Evolutionary conservation across 306 rosid species (phyloP), one percentile per base, ranked within the genome.

Genomic region (Corylus americana): DNA sequence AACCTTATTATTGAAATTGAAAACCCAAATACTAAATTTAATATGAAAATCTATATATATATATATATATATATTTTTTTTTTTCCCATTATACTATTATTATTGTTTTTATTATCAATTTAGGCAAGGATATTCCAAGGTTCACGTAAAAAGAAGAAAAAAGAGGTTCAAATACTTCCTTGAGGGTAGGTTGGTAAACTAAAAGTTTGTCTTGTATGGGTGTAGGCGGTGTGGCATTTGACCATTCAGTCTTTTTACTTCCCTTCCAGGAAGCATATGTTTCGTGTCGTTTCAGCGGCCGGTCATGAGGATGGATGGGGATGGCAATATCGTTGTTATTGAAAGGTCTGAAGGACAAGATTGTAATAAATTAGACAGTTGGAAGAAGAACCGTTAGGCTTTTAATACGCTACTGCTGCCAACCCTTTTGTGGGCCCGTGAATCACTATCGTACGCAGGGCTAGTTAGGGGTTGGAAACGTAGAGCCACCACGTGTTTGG

Each of bases 161-260:
- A 12, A 59, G 37, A 11, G 12, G 11, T 9, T 25, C 11, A 22
- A 4, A 29, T 1, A 0, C 17, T 59, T 59, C 12, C 25, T 59
- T 25, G 37, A 25, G 4, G 69, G 39, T 35, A 25, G 74, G 78
- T 66, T 4, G 79, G 87, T 76, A 45, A 84, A 76, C 87, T 3
- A 84, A 76, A 77, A 71, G 13, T 2, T 42, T 59, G 17, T 59
- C 14, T 4, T 25, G 16, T 6, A 6, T 42, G 7, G 45, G 45
- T 42, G 45, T 42, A 9, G 45, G 45, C 45, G 8, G 45, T 6
- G 9, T 42, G 45, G 45, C 45, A 42, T 42, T 42, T 42, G 45
- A 42, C 45, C 45, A 0, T 42, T 42, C 7, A 8, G 8, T 42
- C 45, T 42, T 42, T 42, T 5, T 42, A 6, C 6, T 42, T 42